Base-by-base conservation (phyloP, 148 eudicot species). In the Silene latifolia region DNA sequence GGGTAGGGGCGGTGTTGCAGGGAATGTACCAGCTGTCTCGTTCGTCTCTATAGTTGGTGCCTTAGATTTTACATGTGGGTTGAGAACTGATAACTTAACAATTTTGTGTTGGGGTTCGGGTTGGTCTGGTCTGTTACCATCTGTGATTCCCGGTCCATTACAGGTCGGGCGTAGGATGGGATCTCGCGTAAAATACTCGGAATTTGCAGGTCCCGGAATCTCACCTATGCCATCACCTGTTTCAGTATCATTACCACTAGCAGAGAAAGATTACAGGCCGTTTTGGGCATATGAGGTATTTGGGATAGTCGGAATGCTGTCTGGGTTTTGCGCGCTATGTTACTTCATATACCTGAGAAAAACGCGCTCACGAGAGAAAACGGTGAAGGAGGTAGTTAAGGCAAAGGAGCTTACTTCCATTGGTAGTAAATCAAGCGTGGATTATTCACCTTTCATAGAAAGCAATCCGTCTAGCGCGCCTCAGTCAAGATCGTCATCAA, bases 81-180 rank as follows among this genome's bases (percentile, higher is more conserved):
- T 89, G 63, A 84, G 72, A 23, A 76, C 74, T 1, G 80, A 80
- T 18, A 78, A 72, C 32, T 78, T 89, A 15, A 79, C 77, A 0
- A 1, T 85, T 6, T 19, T 79, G 56, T 89, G 90, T 11, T 89
- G 93, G 90, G 93, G 93, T 14, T 47, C 67, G 7, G 87, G 89
- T 21, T 84, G 89, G 91, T 76, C 83, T 25, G 66, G 23, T 53
- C 73, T 63, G 51, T 14, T 32, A 4, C 35, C 35, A 32, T 32
- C 35, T 32, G 4, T 32, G 35, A 32, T 32, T 32, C 35, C 35
- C 46, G 20, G n/a, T 21, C 64, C 79, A 29, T 39, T 57, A n/a
- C n/a, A n/a, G n/a, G n/a, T n/a, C n/a, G n/a, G n/a, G n/a, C n/a
- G n/a, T n/a, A n/a, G n/a, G 39, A 54, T 58, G 20, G 57, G 67